Evolutionary conservation across 2,329 filamentous ascomycete species (phyloP), one percentile per base, ranked within the genome.

Genomic region (Fusarium chaquense): DNA sequence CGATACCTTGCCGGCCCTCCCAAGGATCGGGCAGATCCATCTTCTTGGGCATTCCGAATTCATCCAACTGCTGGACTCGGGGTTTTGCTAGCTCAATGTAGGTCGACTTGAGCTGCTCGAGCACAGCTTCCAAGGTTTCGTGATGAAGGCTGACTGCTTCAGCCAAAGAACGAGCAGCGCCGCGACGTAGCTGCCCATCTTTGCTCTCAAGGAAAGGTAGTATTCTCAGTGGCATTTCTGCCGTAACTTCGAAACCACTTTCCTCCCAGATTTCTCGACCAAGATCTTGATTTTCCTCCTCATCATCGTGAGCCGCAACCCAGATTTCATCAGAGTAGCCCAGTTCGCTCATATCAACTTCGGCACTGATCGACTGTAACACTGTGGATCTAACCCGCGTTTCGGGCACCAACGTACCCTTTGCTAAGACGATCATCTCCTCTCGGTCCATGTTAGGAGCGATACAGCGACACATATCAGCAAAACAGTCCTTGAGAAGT

Each of bases 201-300:
- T 89, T 87, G 71, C 89, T 93, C 71, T 93, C 88, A 13, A 98
- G 83, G 76, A 97, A 98, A 1, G 90, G 89, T 50, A 97, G 81
- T 76, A 94, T 90, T 72, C 86, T 87, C 60, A 84, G 78, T 10
- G 92, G 89, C 11, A 92, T 87, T 9, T 91, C 85, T 22, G 87
- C 82, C 2, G 88, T 86, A 15, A 95, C 82, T 63, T 91, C 82
- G 65, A 98, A 91, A 10, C 89, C 91, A 76, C 95, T 97, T 76
- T 98, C 96, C 75, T 97, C 93, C 96, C 96, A 99, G 36, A 99
- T 97, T 15, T 95, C 92, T 53, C 86, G 87, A 9, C 92, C 95
- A 55, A 97, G 84, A 46, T 94, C 93, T 11, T 86, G 87, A 74
- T 98, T 98, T 77, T 98, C 94, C 44, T 91, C 89, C 22, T 93